A percentile compares a stretch with the other conserved stretches of the same genome.
phyloP scores from a whole-genome alignment of 1,139 yeast genomes.

The Wickerhamiella infanticola region DNA sequence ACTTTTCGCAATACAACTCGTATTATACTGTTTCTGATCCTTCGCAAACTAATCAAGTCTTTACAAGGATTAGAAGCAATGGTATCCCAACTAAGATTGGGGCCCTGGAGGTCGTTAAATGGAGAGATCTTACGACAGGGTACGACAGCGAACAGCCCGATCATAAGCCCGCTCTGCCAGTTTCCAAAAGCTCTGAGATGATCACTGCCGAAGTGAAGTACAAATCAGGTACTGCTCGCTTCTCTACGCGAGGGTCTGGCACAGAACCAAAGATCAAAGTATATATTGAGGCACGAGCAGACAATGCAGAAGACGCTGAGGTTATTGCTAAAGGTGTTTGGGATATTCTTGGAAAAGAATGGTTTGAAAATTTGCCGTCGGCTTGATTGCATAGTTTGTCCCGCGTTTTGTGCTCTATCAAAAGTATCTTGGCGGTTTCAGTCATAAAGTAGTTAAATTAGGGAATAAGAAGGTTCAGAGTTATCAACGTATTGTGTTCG shows the following conservation, averaged over 20 bases:
- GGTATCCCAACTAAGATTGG: constrained; percentile 5
- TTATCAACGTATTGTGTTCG: no score
- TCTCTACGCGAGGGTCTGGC: constrained; percentile 88
- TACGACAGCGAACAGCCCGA: constrained; percentile 54
- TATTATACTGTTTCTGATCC: constrained; percentile 57
- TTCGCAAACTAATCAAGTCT: constrained; percentile 35
- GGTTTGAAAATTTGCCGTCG: constrained; percentile 17
- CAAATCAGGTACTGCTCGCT: constrained; percentile 34
- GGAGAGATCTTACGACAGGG: constrained; percentile 80
- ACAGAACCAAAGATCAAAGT: constrained; percentile 92
- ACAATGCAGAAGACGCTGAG: constrained; percentile 32
- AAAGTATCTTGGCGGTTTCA: no score
- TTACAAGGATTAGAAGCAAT: constrained; percentile 32
- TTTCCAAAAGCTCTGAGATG: constrained; percentile 68
- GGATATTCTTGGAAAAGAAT: constrained; percentile 32
- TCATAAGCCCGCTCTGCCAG: constrained; percentile 48
- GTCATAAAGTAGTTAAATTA: no score
- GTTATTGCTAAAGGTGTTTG: constrained; percentile 51
- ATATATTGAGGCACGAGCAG: constrained; percentile 64
- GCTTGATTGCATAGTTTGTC: background rate
- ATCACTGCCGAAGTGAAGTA: constrained; percentile 39
- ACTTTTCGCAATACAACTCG: constrained; percentile 72
- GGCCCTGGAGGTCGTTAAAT: constrained; percentile 28
- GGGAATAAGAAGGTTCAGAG: no score
- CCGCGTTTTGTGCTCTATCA: no score